Conservation (phyloP, 441 rosid genomes). For the Erysimum pusillum region DNA sequence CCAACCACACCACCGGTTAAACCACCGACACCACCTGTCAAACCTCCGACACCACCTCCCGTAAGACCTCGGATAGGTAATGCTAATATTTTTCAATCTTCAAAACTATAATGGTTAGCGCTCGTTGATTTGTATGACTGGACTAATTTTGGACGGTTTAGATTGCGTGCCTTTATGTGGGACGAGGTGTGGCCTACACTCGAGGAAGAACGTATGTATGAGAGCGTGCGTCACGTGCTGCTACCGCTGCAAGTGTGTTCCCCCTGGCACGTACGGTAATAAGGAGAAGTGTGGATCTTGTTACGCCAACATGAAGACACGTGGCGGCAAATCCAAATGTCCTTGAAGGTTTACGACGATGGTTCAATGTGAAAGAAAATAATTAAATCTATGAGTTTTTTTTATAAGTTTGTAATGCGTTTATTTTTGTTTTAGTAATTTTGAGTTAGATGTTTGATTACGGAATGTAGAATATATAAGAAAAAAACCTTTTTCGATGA, state of each 20-base stretch:
- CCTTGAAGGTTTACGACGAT: constrained; percentile 50
- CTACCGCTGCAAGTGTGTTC: constrained; percentile 87
- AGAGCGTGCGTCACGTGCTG: constrained; percentile 92
- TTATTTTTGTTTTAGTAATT: constrained; percentile 20
- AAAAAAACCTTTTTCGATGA: background rate
- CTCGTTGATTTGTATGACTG: background rate
- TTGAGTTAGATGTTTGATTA: constrained; percentile 30
- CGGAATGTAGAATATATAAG: constrained; percentile 14
- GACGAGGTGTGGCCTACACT: constrained; percentile 73
- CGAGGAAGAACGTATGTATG: constrained; percentile 67
- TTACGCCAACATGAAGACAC: constrained; percentile 85
- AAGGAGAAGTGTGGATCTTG: constrained; percentile 83
- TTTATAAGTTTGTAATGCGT: constrained; percentile 21
- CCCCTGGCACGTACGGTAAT: constrained; percentile 92
- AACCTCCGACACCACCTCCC: constrained; percentile 42
- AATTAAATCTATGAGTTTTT: constrained; percentile 8
- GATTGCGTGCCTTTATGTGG: constrained; percentile 79
- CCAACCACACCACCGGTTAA: constrained; percentile 29
- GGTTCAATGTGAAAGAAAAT: background rate
- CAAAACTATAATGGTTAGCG: background rate
- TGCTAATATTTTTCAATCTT: too few species aligned
- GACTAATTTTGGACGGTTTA: constrained; percentile 40
- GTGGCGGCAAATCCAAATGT: constrained; percentile 67
- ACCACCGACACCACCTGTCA: constrained; percentile 33
- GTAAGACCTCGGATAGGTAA: constrained; percentile 42